Conservation (phyloP, 768 basidiomycete genomes). For the Auriscalpium microsporum region DNA sequence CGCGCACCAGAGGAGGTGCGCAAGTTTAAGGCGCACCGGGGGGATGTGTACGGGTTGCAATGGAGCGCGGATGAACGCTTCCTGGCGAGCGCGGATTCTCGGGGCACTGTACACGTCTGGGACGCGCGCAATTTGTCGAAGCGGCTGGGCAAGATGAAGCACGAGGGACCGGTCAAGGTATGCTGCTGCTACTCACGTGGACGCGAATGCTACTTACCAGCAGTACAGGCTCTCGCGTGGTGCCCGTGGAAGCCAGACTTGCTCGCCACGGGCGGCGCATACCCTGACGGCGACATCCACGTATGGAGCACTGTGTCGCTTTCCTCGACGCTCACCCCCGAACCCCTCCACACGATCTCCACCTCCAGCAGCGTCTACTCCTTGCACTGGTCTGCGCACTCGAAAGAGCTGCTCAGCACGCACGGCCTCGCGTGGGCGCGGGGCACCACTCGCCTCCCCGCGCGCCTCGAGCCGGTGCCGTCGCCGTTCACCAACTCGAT, state of each 20-base stretch:
- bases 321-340: conserved; percentile 30
- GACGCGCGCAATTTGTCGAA: conserved; percentile 29
- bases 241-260: conserved; percentile 65
- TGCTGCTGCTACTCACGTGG: not conserved
- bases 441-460: conserved; percentile 8
- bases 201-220: not conserved
- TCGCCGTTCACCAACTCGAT: conserved; percentile 32
- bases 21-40: conserved; percentile 24
- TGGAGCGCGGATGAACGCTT: conserved; percentile 32
- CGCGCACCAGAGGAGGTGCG: conserved; percentile 23
- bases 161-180: conserved; percentile 38
- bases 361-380: conserved; percentile 48
- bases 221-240: conserved; percentile 57
- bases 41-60: conserved; percentile 32
- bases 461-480: conserved; percentile 3
- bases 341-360: conserved; percentile 38
- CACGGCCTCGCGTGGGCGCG: conserved; percentile 43
- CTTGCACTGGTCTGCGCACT: conserved; percentile 50
- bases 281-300: conserved; percentile 50
- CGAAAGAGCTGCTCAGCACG: conserved; percentile 50
- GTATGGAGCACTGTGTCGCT: conserved; percentile 44
- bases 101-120: conserved; percentile 36
- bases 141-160: conserved; percentile 32
- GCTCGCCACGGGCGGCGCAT: conserved; percentile 59
- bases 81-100: conserved; percentile 33